These are phyloP conservation scores for Phytophthora brassicae DNA, from an alignment of 352 stramenopile genomes.

Conservation along the genomic window DNA sequence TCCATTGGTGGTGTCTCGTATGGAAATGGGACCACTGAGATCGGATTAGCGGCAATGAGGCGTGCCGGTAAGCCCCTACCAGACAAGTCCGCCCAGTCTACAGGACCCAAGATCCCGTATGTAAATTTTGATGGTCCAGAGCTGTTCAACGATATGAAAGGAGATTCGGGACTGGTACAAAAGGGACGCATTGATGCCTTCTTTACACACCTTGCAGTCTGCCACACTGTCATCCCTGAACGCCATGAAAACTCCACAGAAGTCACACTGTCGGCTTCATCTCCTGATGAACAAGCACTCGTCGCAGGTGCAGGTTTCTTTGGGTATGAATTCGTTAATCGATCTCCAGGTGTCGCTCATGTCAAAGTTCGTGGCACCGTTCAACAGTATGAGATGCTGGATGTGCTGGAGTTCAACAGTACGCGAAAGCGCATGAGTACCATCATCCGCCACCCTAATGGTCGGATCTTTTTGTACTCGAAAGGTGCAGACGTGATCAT, in stretches of 20 bases:
- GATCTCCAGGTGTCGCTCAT: slow-evolving; percentile 51
- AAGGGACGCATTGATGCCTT: slow-evolving; percentile 72
- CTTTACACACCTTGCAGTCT: slow-evolving; percentile 86
- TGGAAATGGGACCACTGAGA: slow-evolving; percentile 83
- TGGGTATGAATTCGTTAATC: slow-evolving; percentile 76
- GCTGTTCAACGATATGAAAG: slow-evolving; percentile 67
- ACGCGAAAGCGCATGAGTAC: slow-evolving; percentile 94
- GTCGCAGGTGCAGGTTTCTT: slow-evolving; percentile 75
- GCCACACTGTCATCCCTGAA: slow-evolving; percentile 98
- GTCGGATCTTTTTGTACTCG: slow-evolving; percentile 63
- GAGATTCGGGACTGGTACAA: slow-evolving; percentile 47
- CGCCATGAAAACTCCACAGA: slow-evolving; percentile 71
- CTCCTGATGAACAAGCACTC: slow-evolving; percentile 88
- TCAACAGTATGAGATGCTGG: slow-evolving; percentile 77
- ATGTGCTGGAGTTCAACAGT: slow-evolving; percentile 92
- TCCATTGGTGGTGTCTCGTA: slow-evolving; percentile 91
- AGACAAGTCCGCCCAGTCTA: slow-evolving; percentile 20
- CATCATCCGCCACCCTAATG: slow-evolving; percentile 75
- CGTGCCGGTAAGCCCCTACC: slow-evolving; percentile 61
- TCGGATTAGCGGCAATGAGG: slow-evolving; percentile 69
- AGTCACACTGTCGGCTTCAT: slow-evolving; percentile 71
- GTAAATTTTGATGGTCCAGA: slow-evolving; percentile 80
- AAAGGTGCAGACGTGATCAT: slow-evolving; percentile 80
- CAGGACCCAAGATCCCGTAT: slow-evolving; percentile 45
- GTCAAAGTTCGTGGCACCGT: slow-evolving; percentile 47